phyloP scores from a whole-genome alignment of 352 stramenopile genomes.

The Globisporangium nagaii region DNA sequence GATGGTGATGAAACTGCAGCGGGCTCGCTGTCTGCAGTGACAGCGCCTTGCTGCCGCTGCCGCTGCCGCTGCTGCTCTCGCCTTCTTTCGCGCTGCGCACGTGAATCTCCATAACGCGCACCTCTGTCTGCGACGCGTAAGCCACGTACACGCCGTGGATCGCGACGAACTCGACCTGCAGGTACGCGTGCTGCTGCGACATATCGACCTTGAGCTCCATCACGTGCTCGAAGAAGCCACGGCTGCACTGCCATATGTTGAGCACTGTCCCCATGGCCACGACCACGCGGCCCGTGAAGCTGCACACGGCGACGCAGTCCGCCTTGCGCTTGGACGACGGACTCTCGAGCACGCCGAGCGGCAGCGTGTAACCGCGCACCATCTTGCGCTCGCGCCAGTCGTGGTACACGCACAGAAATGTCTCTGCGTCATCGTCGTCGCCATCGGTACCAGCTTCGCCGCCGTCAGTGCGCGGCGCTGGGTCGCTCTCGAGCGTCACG shows the following conservation, averaged over 20 bases:
- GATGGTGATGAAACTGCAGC: neutral
- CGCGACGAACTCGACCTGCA: slow-evolving; percentile 71
- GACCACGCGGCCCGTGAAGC: slow-evolving; percentile 73
- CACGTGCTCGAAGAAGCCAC: slow-evolving; percentile 86
- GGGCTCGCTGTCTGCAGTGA: neutral
- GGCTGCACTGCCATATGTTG: slow-evolving; percentile 85
- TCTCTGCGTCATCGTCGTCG: slow-evolving; percentile 54
- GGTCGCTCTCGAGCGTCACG: slow-evolving; percentile 79
- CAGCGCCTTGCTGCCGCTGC: slow-evolving; percentile 2
- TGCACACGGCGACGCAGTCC: slow-evolving; percentile 75
- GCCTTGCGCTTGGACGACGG: slow-evolving; percentile 47
- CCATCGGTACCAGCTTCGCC: slow-evolving; percentile 8
- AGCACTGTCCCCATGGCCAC: slow-evolving; percentile 70
- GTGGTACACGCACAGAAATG: slow-evolving; percentile 84
- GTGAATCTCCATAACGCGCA: slow-evolving; percentile 81
- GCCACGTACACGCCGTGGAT: slow-evolving; percentile 79
- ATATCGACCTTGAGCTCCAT: slow-evolving; percentile 85
- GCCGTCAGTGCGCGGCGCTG: neutral
- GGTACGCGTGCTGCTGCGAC: slow-evolving; percentile 58
- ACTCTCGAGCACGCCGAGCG: slow-evolving; percentile 64
- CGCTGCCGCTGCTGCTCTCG: neutral
- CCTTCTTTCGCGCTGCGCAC: slow-evolving; percentile 44
- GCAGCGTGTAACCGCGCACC: slow-evolving; percentile 78
- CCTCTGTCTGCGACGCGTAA: slow-evolving; percentile 67
- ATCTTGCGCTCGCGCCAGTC: slow-evolving; percentile 79